These are phyloP conservation scores for Populus tomentosa DNA, from an alignment of 441 rosid species.

Conservation along the genomic window DNA sequence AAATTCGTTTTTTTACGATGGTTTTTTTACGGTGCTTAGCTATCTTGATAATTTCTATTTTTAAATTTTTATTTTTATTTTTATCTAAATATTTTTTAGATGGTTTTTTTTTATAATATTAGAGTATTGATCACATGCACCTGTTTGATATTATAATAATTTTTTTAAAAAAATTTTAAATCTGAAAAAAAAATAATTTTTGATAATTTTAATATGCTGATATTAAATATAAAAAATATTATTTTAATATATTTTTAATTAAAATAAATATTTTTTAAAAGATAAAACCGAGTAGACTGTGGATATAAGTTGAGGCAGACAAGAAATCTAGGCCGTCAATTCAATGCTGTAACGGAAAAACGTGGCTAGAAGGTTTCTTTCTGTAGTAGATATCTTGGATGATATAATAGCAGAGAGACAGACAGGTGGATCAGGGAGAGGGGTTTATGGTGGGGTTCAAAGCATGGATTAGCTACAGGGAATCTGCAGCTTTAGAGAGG, in stretches of 20 bases:
- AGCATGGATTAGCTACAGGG: background rate
- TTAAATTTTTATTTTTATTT: too few species aligned
- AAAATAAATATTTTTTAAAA: background rate
- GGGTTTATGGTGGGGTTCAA: slow-evolving; percentile 8
- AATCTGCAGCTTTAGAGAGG: background rate
- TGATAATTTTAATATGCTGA: too few species aligned
- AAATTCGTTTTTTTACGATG: too few species aligned
- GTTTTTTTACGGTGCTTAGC: too few species aligned
- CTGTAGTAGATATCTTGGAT: background rate
- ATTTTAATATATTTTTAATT: background rate
- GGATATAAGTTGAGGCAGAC: background rate
- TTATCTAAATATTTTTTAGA: too few species aligned
- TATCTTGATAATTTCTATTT: too few species aligned
- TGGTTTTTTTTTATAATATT: too few species aligned
- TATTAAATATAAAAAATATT: too few species aligned
- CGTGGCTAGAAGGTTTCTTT: background rate
- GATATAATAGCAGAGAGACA: background rate
- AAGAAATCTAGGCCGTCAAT: background rate
- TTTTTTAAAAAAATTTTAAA: too few species aligned
- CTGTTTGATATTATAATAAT: too few species aligned
- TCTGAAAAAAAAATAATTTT: too few species aligned
- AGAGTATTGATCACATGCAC: rapidly evolving
- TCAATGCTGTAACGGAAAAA: background rate
- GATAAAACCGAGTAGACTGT: background rate
- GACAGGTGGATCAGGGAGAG: background rate